phyloP scores from a whole-genome alignment of 2,329 filamentous ascomycete genomes.

The Pseudogymnoascus sp. region DNA sequence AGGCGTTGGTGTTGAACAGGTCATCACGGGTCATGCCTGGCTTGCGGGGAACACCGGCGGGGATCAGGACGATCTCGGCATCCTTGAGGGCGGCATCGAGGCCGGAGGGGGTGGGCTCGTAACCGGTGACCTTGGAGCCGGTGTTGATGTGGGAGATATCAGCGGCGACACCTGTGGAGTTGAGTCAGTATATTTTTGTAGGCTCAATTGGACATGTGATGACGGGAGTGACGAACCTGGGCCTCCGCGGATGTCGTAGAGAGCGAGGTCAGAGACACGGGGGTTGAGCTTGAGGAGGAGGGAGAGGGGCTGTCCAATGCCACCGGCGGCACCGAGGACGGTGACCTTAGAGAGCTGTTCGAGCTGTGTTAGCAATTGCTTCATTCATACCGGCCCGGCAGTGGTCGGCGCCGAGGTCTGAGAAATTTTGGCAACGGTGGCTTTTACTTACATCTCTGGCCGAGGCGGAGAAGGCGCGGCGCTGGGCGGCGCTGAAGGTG shows the following conservation, averaged over 20 bases:
- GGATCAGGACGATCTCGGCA: constrained; percentile 92
- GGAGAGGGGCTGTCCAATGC: constrained; percentile 96
- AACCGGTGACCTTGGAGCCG: constrained; percentile 89
- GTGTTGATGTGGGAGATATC: constrained; percentile 99
- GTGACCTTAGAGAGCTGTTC: constrained; percentile 88
- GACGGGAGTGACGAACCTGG: constrained; percentile 59
- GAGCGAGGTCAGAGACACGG: constrained; percentile 82
- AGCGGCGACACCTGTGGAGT: constrained; percentile 76
- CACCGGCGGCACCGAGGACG: constrained; percentile 92
- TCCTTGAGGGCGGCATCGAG: constrained; percentile 75
- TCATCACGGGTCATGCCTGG: constrained; percentile 99
- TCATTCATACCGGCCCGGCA: constrained; percentile 1
- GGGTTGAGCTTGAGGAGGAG: constrained; percentile 99
- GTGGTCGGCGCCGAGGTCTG: constrained; percentile 3
- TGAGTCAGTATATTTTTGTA: constrained; percentile 20
- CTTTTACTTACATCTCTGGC: constrained; percentile 59
- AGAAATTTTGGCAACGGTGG: constrained; percentile 13
- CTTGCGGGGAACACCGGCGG: constrained; percentile 89
- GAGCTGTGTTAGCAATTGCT: constrained; percentile 15
- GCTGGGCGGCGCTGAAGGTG: constrained; percentile 52
- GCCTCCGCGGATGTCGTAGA: constrained; percentile 94
- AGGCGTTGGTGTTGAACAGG: constrained; percentile 99
- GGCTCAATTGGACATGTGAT: not conserved
- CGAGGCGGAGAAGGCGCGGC: constrained; percentile 74
- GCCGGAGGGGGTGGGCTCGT: constrained; percentile 68